Conservation (phyloP, 2,329 filamentous ascomycete genomes). For the Chaetomiaceae sp. region DNA sequence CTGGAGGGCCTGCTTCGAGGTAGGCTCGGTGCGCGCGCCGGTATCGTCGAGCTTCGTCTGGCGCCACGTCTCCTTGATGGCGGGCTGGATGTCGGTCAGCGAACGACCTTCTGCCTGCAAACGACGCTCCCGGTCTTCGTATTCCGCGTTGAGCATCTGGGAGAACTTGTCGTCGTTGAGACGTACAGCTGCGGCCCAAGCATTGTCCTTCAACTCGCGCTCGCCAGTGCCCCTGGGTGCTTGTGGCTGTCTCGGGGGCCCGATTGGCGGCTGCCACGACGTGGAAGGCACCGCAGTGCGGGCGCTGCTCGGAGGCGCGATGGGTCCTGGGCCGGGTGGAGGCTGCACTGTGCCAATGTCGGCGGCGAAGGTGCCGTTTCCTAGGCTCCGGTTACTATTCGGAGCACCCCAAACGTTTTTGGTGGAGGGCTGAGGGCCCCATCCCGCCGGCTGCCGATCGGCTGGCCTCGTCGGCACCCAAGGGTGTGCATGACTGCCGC, state of each 20-base stretch:
- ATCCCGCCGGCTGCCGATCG: slow-evolving; percentile 46
- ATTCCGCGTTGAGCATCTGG: slow-evolving; percentile 37
- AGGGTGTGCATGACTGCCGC: slow-evolving; percentile 16
- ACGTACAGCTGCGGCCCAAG: slow-evolving; percentile 27
- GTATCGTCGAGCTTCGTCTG: slow-evolving; percentile 36
- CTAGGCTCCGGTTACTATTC: slow-evolving; percentile 66
- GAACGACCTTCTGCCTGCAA: slow-evolving; percentile 42
- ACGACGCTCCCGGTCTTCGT: slow-evolving; percentile 40
- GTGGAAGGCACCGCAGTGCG: slow-evolving; percentile 10
- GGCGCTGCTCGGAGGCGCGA: slow-evolving; percentile 34
- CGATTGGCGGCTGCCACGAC: slow-evolving; percentile 31
- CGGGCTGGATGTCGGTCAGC: slow-evolving; percentile 42
- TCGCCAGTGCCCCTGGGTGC: slow-evolving; percentile 1
- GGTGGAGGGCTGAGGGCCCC: slow-evolving; percentile 40
- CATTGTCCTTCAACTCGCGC: slow-evolving; percentile 18
- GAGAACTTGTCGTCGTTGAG: slow-evolving; percentile 42
- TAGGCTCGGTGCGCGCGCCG: slow-evolving; percentile 33
- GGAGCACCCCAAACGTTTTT: slow-evolving; percentile 72
- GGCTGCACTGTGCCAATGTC: slow-evolving; percentile 46
- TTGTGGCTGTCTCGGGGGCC: slow-evolving; percentile 27
- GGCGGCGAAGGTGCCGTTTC: slow-evolving; percentile 71
- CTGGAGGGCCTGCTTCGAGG: slow-evolving; percentile 28
- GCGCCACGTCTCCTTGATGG: slow-evolving; percentile 53
- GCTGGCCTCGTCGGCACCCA: slow-evolving; percentile 33
- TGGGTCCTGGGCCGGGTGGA: slow-evolving; percentile 40